Evolutionary conservation across 176 grass and related monocot species (phyloP).

Genomic region (Poa pratensis): DNA sequence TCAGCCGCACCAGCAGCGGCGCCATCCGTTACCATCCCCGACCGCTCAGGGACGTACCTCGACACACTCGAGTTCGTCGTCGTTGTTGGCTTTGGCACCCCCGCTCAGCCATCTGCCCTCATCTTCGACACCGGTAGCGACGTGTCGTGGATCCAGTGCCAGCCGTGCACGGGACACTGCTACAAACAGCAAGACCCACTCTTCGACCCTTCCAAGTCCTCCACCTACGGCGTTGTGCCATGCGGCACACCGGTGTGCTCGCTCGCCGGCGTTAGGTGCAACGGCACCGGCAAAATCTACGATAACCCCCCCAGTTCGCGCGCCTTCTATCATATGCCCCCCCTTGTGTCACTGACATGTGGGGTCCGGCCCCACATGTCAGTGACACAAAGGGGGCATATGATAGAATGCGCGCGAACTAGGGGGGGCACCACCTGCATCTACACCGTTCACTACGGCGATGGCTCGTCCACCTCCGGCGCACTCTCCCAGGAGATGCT

Average conservation of each 20-base stretch:
- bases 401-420: too few species aligned
- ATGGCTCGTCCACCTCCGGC: too few species aligned
- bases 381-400: too few species aligned
- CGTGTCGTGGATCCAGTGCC: slow-evolving; percentile 83
- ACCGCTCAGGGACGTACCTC: slow-evolving; percentile 31
- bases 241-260: slow-evolving; percentile 50
- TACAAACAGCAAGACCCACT: slow-evolving; percentile 62
- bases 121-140: slow-evolving; percentile 76
- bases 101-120: slow-evolving; percentile 32
- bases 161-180: slow-evolving; percentile 59
- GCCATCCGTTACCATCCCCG: slow-evolving; percentile 46
- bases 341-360: too few species aligned
- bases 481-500: too few species aligned
- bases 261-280: not conserved
- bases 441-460: too few species aligned
- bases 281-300: too few species aligned
- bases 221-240: slow-evolving; percentile 49
- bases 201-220: slow-evolving; percentile 63
- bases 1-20: not conserved
- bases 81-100: slow-evolving; percentile 67
- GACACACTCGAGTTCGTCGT: slow-evolving; percentile 64
- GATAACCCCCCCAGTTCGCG: too few species aligned
- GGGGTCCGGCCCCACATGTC: too few species aligned
- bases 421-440: too few species aligned
- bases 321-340: too few species aligned